These are phyloP conservation scores for Vaccinium myrtillus DNA, from an alignment of 148 eudicot genomes.

Conservation along the genomic window DNA sequence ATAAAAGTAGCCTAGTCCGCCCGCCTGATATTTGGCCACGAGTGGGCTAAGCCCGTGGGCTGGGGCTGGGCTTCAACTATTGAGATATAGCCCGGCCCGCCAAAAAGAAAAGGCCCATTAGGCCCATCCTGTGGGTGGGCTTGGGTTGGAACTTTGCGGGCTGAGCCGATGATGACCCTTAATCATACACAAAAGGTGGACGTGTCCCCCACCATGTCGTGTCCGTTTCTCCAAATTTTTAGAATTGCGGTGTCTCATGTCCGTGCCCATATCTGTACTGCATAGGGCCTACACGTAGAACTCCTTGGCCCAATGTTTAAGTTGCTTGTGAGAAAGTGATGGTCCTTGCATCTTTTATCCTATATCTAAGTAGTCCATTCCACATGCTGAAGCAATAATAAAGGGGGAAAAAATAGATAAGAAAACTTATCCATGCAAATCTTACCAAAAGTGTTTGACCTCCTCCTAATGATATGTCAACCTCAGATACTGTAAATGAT, in stretches of 20 bases:
- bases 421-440: conserved; percentile 11
- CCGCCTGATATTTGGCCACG: no score
- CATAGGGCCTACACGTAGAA: neutral
- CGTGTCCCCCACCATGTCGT: neutral
- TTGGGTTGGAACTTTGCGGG: no score
- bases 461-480: conserved; percentile 64
- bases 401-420: neutral
- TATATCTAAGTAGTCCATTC: neutral
- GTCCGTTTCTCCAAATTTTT: neutral
- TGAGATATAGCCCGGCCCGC: no score
- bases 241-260: neutral
- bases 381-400: neutral
- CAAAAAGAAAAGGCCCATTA: no score
- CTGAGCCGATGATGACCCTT: no score
- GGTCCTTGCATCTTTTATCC: neutral
- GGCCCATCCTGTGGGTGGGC: no score
- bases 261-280: neutral
- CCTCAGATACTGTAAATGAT: conserved; percentile 62
- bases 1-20: no score
- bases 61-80: no score
- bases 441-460: conserved; percentile 85
- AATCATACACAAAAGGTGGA: neutral
- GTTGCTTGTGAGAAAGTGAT: neutral
- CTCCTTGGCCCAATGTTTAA: neutral
- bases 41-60: no score